A percentile compares a stretch with the other conserved stretches of the same genome.
Evolutionary conservation across 805 yeast genomes (phyloP).

Genomic region (Barnettozyma wickerhamii): DNA sequence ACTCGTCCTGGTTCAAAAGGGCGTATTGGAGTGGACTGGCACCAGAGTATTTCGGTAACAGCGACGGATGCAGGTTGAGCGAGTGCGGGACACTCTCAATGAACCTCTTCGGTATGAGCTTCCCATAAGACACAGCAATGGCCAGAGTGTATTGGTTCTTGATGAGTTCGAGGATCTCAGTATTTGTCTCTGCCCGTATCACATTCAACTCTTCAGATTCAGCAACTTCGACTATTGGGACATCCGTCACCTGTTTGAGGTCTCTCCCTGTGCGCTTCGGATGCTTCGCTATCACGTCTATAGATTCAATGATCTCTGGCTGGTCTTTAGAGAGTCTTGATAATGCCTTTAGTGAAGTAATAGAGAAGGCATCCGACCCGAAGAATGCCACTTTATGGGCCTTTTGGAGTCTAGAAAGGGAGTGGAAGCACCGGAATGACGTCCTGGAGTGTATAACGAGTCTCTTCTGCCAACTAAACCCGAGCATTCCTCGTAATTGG

Average conservation of each 20-base stretch:
- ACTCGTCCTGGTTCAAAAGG: slow-evolving; percentile 52
- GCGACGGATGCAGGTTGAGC: slow-evolving; percentile 87
- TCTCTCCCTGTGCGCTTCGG: slow-evolving; percentile 65
- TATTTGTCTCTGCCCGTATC: slow-evolving; percentile 46
- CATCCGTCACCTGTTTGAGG: slow-evolving; percentile 39
- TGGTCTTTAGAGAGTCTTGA: slow-evolving; percentile 22
- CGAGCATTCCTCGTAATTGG: no score
- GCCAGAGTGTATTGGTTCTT: slow-evolving; percentile 49
- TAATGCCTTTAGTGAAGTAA: slow-evolving; percentile 42
- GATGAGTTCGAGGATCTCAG: slow-evolving; percentile 33
- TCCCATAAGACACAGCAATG: slow-evolving; percentile 91
- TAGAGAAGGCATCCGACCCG: slow-evolving; percentile 74
- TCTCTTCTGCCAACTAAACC: no score
- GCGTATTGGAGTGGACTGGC: slow-evolving; percentile 88
- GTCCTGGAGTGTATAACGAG: not conserved
- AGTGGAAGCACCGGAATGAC: not conserved
- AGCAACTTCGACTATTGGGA: slow-evolving; percentile 49
- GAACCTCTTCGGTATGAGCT: slow-evolving; percentile 64
- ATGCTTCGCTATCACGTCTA: slow-evolving; percentile 61
- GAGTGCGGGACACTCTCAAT: slow-evolving; percentile 50
- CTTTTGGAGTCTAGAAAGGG: not conserved
- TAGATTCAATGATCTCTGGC: slow-evolving; percentile 22
- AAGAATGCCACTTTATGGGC: slow-evolving; percentile 52
- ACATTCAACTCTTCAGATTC: slow-evolving; percentile 30
- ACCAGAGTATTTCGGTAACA: slow-evolving; percentile 79